phyloP scores from a whole-genome alignment of 768 basidiomycete genomes.

The Mrakia gelida region DNA sequence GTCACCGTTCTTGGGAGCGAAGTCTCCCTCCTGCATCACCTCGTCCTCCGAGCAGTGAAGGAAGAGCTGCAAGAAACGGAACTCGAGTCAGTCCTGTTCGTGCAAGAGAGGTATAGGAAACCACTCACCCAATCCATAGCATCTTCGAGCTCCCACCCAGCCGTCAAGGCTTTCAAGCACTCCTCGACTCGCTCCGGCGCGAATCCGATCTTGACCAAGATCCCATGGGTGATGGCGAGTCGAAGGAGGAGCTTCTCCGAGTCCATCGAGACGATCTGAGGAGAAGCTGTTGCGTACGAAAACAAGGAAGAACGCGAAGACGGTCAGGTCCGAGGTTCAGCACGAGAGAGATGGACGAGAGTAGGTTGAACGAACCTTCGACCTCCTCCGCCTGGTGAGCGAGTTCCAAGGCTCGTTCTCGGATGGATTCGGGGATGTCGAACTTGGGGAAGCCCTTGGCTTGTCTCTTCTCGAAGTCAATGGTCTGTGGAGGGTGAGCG shows the following conservation, averaged over 20 bases:
- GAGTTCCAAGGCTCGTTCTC: slow-evolving; percentile 59
- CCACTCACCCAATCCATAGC: slow-evolving; percentile 80
- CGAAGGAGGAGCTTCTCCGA: slow-evolving; percentile 66
- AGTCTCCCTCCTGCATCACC: slow-evolving; percentile 38
- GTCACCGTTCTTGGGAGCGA: slow-evolving; percentile 9
- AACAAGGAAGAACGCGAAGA: neutral
- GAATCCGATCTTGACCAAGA: slow-evolving; percentile 73
- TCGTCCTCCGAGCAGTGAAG: slow-evolving; percentile 43
- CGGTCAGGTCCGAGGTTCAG: neutral
- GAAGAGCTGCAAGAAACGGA: slow-evolving; percentile 37
- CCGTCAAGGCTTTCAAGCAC: slow-evolving; percentile 62
- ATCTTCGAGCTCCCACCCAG: slow-evolving; percentile 70
- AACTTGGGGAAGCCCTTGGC: slow-evolving; percentile 61
- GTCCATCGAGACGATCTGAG: slow-evolving; percentile 25
- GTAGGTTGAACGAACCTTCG: slow-evolving; percentile 11
- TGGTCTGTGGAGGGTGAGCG: slow-evolving; percentile 57
- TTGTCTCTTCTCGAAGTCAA: slow-evolving; percentile 75
- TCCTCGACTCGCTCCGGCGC: slow-evolving; percentile 62
- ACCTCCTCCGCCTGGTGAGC: slow-evolving; percentile 37
- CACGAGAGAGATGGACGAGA: neutral
- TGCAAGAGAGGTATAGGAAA: neutral
- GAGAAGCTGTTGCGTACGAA: neutral
- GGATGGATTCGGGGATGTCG: slow-evolving; percentile 58
- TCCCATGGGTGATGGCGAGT: slow-evolving; percentile 75
- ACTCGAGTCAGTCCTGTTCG: neutral